phyloP scores from a whole-genome alignment of 805 yeast genomes.

The Tetrapisispora namnaoensis region DNA sequence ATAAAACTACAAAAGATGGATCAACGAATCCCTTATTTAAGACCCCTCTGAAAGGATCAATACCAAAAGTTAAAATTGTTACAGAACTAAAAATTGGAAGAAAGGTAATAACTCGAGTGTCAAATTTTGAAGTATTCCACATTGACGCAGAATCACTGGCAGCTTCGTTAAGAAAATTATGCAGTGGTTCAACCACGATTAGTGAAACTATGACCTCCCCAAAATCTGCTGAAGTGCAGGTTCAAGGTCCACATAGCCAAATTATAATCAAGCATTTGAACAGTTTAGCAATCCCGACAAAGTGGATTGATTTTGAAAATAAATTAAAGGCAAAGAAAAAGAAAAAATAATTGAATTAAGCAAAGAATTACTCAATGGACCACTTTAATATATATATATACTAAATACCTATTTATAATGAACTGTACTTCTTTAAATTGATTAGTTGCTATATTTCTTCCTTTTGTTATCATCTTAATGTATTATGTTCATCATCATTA shows the following conservation, averaged over 20 bases:
- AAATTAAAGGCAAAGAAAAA: conserved; percentile 48
- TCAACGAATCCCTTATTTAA: conserved; percentile 34
- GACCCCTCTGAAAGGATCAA: conserved; percentile 47
- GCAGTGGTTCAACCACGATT: conserved; percentile 83
- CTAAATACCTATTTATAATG: no score
- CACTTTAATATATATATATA: no score
- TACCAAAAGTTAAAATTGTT: conserved; percentile 56
- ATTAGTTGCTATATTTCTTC: no score
- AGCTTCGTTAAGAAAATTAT: conserved; percentile 58
- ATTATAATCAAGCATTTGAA: conserved; percentile 47
- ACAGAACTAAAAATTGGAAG: conserved; percentile 76
- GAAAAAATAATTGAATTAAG: conserved; percentile 10
- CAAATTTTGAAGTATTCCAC: conserved; percentile 57
- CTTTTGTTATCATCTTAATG: no score
- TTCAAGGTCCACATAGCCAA: conserved; percentile 84
- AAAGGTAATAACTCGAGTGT: conserved; percentile 64
- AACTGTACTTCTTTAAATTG: no score
- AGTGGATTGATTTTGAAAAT: conserved; percentile 59
- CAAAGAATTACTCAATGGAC: not conserved
- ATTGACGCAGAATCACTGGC: conserved; percentile 59
- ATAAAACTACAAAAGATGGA: conserved; percentile 16
- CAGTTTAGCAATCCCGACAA: conserved; percentile 52
- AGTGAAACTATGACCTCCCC: conserved; percentile 47
- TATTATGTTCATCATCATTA: no score
- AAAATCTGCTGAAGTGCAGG: conserved; percentile 56